Percentiles rank a stretch among this genome's conserved stretches.
Evolutionary conservation across 108 stramenopile species (phyloP).

Genomic region (Parietichytrium sp.): DNA sequence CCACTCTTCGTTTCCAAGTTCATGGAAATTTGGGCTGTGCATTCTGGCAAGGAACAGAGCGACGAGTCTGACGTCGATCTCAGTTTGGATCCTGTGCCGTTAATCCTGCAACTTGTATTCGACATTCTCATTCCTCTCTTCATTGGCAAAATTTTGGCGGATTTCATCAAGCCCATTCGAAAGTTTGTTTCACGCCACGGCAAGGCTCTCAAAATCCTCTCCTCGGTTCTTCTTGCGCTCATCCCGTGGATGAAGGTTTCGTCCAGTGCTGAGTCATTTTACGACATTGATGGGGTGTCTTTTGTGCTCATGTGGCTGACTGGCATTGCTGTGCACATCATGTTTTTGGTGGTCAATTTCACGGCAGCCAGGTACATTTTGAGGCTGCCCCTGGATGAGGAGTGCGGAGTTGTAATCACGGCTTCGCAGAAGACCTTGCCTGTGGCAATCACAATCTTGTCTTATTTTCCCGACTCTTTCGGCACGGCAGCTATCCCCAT

Average conservation of each 20-base stretch:
- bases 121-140: slow-evolving; percentile 36
- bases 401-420: neutral
- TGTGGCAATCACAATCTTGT: slow-evolving; percentile 26
- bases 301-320: neutral
- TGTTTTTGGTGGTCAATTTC: neutral
- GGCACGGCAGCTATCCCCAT: slow-evolving; percentile 37
- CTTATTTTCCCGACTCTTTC: neutral
- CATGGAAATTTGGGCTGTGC: neutral
- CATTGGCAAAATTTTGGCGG: neutral
- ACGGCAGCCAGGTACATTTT: neutral
- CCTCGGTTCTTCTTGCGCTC: slow-evolving; percentile 42
- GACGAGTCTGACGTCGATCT: neutral
- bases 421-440: slow-evolving; percentile 45
- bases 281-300: neutral
- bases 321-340: neutral
- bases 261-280: neutral
- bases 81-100: neutral
- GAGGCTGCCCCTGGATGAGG: neutral
- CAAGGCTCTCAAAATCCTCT: neutral
- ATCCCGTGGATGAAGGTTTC: slow-evolving; percentile 45
- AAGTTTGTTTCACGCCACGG: neutral
- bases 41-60: neutral
- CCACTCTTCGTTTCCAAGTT: slow-evolving; percentile 22
- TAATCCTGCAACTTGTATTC: slow-evolving; percentile 34
- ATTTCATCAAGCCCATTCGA: neutral